Percentiles rank a stretch among this genome's conserved stretches.
Conservation (phyloP, 192 early-diverging fungal species). For the Coemansia sp. region DNA sequence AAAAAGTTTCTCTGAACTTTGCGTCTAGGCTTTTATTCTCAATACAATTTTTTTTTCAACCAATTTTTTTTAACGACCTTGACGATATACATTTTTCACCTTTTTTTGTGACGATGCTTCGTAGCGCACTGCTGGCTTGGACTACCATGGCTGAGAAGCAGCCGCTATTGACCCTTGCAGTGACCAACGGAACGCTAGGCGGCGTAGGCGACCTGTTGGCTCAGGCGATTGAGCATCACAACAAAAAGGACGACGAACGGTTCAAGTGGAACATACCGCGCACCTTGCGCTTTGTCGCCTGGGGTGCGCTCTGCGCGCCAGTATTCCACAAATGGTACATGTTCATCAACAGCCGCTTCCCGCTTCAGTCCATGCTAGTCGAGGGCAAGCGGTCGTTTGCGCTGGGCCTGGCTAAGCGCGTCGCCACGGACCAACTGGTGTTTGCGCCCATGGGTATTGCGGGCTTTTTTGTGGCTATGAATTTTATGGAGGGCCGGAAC, state of each 20-base stretch:
- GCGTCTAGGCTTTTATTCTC: too few relatives aligned
- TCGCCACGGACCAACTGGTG: constrained; percentile 63
- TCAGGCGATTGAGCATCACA: constrained; percentile 56
- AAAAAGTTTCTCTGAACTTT: too few relatives aligned
- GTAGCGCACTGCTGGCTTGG: constrained; percentile 17
- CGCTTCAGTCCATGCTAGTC: constrained; percentile 32
- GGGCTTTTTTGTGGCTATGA: constrained; percentile 68
- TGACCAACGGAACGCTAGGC: constrained; percentile 69
- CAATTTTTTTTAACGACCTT: too few relatives aligned
- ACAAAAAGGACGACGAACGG: constrained; percentile 10
- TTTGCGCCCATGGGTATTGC: constrained; percentile 74
- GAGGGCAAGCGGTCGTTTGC: constrained; percentile 1
- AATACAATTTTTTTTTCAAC: too few relatives aligned
- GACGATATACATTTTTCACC: too few relatives aligned
- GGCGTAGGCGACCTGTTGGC: constrained; percentile 67
- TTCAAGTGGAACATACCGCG: constrained; percentile 47
- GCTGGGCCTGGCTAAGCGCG: constrained; percentile 54
- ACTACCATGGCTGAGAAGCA: constrained; percentile 49
- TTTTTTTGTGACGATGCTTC: not conserved
- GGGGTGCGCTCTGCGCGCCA: constrained; percentile 72
- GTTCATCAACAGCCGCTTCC: constrained; percentile 66
- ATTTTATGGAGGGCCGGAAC: constrained; percentile 60
- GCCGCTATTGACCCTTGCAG: constrained; percentile 67
- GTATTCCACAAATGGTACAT: constrained; percentile 71
- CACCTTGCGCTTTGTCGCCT: constrained; percentile 65